Base-by-base conservation (phyloP, 192 early-diverging fungal species). In the Rhizophagus clarus region DNA sequence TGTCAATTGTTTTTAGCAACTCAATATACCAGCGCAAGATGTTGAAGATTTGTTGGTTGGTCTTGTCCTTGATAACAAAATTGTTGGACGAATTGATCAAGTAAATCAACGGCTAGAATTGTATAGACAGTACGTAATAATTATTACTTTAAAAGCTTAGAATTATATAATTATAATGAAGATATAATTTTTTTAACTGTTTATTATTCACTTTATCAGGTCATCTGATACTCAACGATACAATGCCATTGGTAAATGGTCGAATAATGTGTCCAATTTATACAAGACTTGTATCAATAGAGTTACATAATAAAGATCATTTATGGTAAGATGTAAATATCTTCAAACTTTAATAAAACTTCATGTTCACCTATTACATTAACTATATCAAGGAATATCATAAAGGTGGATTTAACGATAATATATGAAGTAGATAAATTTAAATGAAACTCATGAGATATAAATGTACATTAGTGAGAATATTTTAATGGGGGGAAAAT, bases 71-170 rank as follows among this genome's bases (percentile, higher is more conserved):
- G 96, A 99, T 86, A 90, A 91, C 77, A 95, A 95, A 60, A 89
- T 98, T 69, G 83, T 87, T 24, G 97, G 93, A 7, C 84, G 86
- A 79, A 97, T 99, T 74, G 96, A 99, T 86, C 97, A 99, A 87
- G 91, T 97, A 29, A 92, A 95, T 77, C 88, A 91, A 64, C 87
- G 93, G 28, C 82, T 96, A 37, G 94, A 94, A 75, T 81, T 96
- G 7, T 86, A 93, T 74, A 83, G 87, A 80, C 87, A 89, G 94
- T 94, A 89, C 29, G 90, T 80, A 34, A 49, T 9, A 45, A 2
- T 7, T 40, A 6, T 40, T 40, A 40, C 32, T 29, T 24, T 11
- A 4, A 56, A 20, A 68, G 0, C 26, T 49, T 42, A 37, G 26
- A 31, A 69, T 20, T 6, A 45, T 49, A 20, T 60, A 24, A 74